Base-by-base conservation (phyloP, 257 asterid species). In the Nicotiana otophora region DNA sequence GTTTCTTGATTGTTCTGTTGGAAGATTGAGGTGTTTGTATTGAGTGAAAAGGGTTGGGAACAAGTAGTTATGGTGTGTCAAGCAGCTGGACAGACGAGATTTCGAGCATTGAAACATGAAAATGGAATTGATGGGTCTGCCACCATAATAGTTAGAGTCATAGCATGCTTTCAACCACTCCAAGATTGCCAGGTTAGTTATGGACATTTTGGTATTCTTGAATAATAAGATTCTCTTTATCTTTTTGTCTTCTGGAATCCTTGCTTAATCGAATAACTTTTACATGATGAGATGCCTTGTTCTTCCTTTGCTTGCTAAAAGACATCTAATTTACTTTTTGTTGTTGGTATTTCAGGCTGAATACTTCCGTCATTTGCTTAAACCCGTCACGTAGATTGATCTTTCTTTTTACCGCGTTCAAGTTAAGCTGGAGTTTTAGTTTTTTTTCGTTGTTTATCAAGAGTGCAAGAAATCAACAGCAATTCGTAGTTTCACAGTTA, bases 161-260 rank as follows among this genome's bases (percentile, higher is more conserved):
- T 96, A 87, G 99, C 96, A 77, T 96, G 99, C 92, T 94, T 96
- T 88, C 99, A 94, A 91, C 97, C 98, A 82, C 98, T 95, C 81
- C 97, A 93, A 86, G 99, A 94, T 89, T 96, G 99, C 87, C 99
- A 96, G 99, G 99, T 95, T 54, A 33, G 95, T 63, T 1, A 2
- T 33, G 39, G 15, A 54, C 30, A 31, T 42, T 42, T 67, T 16
- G 16, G 4, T 66, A 53, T n/a, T 84, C 42, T 17, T 17, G 26
- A 57, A 33, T 77, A 57, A 33, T 77, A 30, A 30, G 77, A 77
- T 62, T 75, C 28, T 60, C 51, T 77, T 28, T 28, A 5, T 2
- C 34, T 82, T 74, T 63, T 36, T 63, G 20, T 80, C 46, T 39
- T 51, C 7, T 46, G 19, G 31, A 58, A 19, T 81, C 66, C 53